Evolutionary conservation across 169 alveolate species (phyloP).

Genomic region (Theileria annulata): DNA sequence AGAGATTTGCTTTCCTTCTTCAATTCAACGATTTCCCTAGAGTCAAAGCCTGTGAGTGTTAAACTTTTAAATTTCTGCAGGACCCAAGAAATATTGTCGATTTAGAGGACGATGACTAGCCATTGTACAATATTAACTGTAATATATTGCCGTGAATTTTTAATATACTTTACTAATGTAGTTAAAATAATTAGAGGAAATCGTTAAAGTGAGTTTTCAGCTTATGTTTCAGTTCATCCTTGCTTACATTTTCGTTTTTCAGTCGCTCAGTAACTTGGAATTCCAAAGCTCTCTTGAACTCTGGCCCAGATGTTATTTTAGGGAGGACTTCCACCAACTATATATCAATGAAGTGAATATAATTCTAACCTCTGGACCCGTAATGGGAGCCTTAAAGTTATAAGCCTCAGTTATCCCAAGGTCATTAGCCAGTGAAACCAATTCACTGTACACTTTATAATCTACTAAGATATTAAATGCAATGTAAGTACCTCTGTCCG

Average conservation of each 20-base stretch:
- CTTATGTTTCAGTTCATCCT: slow-evolving; percentile 20
- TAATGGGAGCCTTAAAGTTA: slow-evolving; percentile 51
- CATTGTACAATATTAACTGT: not conserved
- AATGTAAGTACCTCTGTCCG: not conserved
- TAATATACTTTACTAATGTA: not conserved
- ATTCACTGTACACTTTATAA: slow-evolving; percentile 16
- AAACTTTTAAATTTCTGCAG: not conserved
- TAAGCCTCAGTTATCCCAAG: slow-evolving; percentile 39
- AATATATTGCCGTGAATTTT: not conserved
- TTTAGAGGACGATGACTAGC: slow-evolving; percentile 3
- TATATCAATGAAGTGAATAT: not conserved
- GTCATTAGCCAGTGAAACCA: not conserved
- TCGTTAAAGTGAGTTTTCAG: slow-evolving; percentile 11
- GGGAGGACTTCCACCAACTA: slow-evolving; percentile 56
- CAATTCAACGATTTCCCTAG: slow-evolving; percentile 43
- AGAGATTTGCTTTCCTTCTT: slow-evolving; percentile 33
- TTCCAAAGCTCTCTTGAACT: slow-evolving; percentile 53
- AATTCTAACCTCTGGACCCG: slow-evolving; percentile 57
- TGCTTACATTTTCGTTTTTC: slow-evolving; percentile 11
- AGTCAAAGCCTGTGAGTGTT: slow-evolving; percentile 11
- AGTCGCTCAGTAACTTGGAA: slow-evolving; percentile 37
- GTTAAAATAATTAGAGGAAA: not conserved
- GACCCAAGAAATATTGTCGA: not conserved
- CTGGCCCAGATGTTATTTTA: slow-evolving; percentile 51
- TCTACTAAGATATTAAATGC: not conserved